Percentiles rank a stretch among this genome's conserved stretches.
Evolutionary conservation across 768 basidiomycete genomes (phyloP).

Genomic region (Termitomyces sp.): DNA sequence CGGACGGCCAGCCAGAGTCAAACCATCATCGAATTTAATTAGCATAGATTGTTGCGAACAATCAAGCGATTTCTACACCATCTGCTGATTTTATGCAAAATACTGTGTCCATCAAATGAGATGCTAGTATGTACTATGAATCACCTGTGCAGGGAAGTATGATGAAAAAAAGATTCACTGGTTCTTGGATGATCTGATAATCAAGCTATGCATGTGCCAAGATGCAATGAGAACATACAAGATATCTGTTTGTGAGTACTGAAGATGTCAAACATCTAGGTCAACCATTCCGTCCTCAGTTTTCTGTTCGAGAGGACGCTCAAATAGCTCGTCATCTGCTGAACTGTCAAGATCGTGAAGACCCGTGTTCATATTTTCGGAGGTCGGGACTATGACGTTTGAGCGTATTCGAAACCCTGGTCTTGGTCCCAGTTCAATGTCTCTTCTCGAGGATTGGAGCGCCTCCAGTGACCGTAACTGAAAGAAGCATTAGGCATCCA

Average conservation of each 20-base stretch:
- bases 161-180: not conserved
- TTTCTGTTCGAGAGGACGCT: not conserved
- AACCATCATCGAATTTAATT: not conserved
- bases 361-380: not conserved
- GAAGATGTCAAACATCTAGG: slow-evolving; percentile 29
- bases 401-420: slow-evolving; percentile 63
- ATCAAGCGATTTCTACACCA: not conserved
- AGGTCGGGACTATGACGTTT: slow-evolving; percentile 31
- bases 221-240: not conserved
- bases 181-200: not conserved
- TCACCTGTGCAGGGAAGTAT: not conserved
- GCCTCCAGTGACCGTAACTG: slow-evolving; percentile 35
- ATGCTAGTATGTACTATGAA: not conserved
- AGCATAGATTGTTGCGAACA: not conserved
- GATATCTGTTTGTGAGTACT: not conserved
- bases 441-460: slow-evolving; percentile 42
- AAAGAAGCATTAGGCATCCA: slow-evolving; percentile 1
- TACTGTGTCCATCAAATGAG: not conserved
- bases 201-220: not conserved
- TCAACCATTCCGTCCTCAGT: slow-evolving; percentile 31
- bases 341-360: slow-evolving; percentile 18
- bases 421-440: slow-evolving; percentile 53
- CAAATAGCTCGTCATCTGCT: slow-evolving; percentile 23
- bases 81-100: not conserved
- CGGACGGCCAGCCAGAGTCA: not conserved